Conservation (phyloP, 192 early-diverging fungal species). For the Cladochytrium replicatum region DNA sequence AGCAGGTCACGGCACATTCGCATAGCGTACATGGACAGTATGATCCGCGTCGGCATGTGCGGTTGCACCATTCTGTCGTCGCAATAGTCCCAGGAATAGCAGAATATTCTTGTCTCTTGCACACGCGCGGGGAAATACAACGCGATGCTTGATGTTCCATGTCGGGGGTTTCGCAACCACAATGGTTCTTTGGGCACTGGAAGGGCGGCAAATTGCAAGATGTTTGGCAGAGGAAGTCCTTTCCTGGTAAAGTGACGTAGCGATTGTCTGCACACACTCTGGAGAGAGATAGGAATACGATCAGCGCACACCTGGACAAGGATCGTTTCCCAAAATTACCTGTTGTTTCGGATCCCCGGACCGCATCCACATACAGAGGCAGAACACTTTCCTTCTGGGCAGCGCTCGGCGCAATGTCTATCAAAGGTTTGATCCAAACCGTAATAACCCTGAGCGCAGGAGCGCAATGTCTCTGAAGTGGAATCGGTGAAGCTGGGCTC, state of each 20-base stretch:
- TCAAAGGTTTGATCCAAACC: neutral
- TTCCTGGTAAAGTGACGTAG: neutral
- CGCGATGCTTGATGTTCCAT: neutral
- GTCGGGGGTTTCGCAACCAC: neutral
- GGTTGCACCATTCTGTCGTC: neutral
- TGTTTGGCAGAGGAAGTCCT: neutral
- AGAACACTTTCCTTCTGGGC: neutral
- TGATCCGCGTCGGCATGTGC: neutral
- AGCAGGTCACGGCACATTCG: neutral
- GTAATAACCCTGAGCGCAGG: too few species aligned
- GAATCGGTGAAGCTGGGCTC: too few species aligned
- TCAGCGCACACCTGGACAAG: neutral
- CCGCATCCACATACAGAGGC: neutral
- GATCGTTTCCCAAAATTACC: neutral
- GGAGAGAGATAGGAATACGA: neutral
- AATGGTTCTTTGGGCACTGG: neutral
- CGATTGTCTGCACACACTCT: neutral
- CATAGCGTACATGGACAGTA: conserved; percentile 1
- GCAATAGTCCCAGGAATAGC: neutral
- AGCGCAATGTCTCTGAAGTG: too few species aligned
- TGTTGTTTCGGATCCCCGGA: neutral
- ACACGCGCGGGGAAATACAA: neutral
- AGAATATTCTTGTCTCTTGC: neutral
- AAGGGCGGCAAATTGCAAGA: neutral
- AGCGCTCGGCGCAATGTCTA: neutral